Base-by-base conservation (phyloP, 805 yeast genomes). In the Ogataea nitratoaversa region DNA sequence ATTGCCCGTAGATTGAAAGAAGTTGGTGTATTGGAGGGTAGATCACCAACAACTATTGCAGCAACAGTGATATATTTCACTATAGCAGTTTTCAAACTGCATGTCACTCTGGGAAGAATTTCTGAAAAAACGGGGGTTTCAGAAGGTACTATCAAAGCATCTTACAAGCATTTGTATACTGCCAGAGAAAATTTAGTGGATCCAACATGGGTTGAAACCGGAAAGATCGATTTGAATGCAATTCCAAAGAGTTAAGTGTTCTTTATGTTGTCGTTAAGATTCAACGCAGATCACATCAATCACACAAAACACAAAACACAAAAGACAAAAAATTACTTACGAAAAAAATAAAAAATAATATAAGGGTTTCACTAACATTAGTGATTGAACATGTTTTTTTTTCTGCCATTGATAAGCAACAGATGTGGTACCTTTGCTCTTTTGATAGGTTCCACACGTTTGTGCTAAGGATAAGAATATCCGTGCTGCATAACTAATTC, bases 31-130 rank as follows among this genome's bases (percentile, higher is more conserved):
- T 72, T 93, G 56, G 97, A 95, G 14, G 98, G 99, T 54, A 77
- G 96, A 51, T 86, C 96, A 3, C 99, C 99, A 22, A 90, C 90
- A 40, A 91, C 99, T 28, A 88, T 93, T 57, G 97, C 98, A 0
- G 98, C 98, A 7, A 95, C 97, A 1, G 95, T 93, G 5, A 91
- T 93, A 36, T 93, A 91, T 65, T 82, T 93, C 85, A 86, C 96
- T 6, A 84, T 91, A 4, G 68, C 86, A n/a, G 67, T 93, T n/a
- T 90, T 90, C 60, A 84, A 84, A 33, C 81, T 82, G 27, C 84
- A 79, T 37, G 69, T 87, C 28, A 70, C 84, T 3, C 90, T 96
- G 0, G 66, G 83, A 2, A 84, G 79, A 55, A 91, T 93, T 41
- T 86, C 95, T 11, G 96, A 88, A 51, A 85, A 85, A 53, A 78